These are phyloP conservation scores for Colletotrichum filicis DNA, from an alignment of 2,329 filamentous ascomycete genomes.

Conservation along the genomic window DNA sequence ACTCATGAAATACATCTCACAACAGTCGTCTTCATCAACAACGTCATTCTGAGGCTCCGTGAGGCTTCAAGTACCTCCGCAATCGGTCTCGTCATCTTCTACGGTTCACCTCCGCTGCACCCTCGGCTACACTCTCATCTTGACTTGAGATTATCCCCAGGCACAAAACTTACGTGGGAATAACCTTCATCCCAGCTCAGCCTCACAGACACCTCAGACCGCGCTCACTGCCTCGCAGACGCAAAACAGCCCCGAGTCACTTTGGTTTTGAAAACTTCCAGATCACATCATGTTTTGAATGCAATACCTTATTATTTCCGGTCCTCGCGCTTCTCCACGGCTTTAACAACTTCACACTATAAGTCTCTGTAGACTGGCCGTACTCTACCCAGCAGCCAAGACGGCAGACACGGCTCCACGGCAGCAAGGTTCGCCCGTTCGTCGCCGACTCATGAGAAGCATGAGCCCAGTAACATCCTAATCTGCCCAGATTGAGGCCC, in stretches of 20 bases:
- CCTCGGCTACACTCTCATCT: neutral
- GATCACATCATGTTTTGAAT: neutral
- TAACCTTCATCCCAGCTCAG: conserved; percentile 11
- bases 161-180: neutral
- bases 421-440: neutral
- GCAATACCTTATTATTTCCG: neutral
- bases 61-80: neutral
- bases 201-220: neutral
- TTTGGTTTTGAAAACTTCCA: neutral
- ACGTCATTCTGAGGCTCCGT: neutral
- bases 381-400: neutral
- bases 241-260: neutral
- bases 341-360: neutral
- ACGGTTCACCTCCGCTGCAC: too few species aligned
- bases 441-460: conserved; percentile 11
- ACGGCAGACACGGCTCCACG: conserved; percentile 11
- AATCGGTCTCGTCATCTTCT: neutral
- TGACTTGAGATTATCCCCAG: neutral
- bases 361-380: neutral
- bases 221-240: neutral
- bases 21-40: neutral
- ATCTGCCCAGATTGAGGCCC: neutral
- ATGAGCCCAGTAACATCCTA: conserved; percentile 1
- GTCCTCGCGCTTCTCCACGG: conserved; percentile 9
- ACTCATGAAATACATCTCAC: too few species aligned